Conservation (phyloP, 116 monocot species). For the Papilionanthe hybrid region DNA sequence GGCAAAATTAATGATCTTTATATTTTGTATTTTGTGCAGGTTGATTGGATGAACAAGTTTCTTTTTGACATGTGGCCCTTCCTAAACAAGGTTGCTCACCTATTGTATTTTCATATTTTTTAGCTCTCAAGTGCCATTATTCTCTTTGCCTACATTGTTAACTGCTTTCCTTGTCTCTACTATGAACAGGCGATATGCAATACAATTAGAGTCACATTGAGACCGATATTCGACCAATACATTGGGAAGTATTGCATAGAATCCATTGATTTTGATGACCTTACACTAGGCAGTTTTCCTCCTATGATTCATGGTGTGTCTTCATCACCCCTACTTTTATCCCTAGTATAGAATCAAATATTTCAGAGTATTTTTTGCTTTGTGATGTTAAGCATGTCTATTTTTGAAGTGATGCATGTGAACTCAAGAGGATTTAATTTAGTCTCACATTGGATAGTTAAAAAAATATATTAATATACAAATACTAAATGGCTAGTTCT, state of each 20-base stretch:
- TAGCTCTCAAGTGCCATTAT: not conserved
- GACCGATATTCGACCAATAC: constrained; percentile 81
- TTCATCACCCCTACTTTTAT: not conserved
- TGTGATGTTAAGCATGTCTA: too few species aligned
- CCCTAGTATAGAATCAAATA: not conserved
- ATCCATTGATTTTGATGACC: constrained; percentile 58
- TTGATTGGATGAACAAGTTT: constrained; percentile 87
- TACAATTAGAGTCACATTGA: constrained; percentile 37
- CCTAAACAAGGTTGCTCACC: constrained; percentile 64
- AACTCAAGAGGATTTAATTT: too few species aligned
- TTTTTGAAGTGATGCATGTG: too few species aligned
- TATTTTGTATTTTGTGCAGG: constrained; percentile 42
- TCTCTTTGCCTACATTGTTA: not conserved
- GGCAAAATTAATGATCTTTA: not conserved
- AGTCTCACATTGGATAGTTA: too few species aligned
- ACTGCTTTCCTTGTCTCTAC: not conserved
- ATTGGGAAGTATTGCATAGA: constrained; percentile 63
- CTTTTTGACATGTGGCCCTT: constrained; percentile 74
- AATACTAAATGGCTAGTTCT: not conserved
- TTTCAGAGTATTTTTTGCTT: not conserved
- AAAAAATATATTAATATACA: too few species aligned
- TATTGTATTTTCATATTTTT: not conserved
- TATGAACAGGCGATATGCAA: constrained; percentile 63
- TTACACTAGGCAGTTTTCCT: constrained; percentile 80
- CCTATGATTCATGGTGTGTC: constrained; percentile 64